Evolutionary conservation across 2,329 filamentous ascomycete species (phyloP), one percentile per base, ranked within the genome.

Genomic region (Pezizomycotina sp.): DNA sequence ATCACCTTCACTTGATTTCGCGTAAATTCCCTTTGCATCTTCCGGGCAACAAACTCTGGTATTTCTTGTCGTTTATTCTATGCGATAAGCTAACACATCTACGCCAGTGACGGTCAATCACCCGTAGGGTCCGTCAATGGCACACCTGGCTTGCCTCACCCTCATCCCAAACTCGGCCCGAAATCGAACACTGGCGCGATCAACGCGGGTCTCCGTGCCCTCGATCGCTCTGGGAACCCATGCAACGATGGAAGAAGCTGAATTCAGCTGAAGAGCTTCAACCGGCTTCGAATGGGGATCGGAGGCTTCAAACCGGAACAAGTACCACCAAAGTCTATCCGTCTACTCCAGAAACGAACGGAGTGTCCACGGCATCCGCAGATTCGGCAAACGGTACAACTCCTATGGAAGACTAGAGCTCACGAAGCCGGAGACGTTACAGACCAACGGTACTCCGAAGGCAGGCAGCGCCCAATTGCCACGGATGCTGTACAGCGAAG

Each of bases 181-280:
- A 95, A 93, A 59, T 86, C 86, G 33, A 95, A 93, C 57, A 80
- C 86, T 52, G 89, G 89, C 47, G 86, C 86, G 42, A 98, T 98
- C 66, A 98, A 98, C 55, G 89, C 89, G 36, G 81, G 82, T 34
- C 74, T 98, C 31, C 81, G 89, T 36, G 86, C 89, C 8, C 77
- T 98, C 47, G 89, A 98, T 58, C 76, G 86, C 43, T 78, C 78
- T 5, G 86, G 86, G 48, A 79, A 86, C 53, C 84, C 89, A 6
- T 93, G 84, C 58, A 79, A 86, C 84, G 75, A 56, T 98, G 89
- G 89, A 66, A 73, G 55, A 80, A 75, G 57, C 82, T 46, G 69
- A 74, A 37, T 81, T 95, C 55, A 68, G 66, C 31, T 64, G 95
- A 50, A 92, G 92, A 65, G 92, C 77, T 58, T 95, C 95, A 56